Percentiles rank a stretch among this genome's conserved stretches.
phyloP scores from a whole-genome alignment of 1,139 yeast genomes.

The Lodderomyces pseudojiufengensis region DNA sequence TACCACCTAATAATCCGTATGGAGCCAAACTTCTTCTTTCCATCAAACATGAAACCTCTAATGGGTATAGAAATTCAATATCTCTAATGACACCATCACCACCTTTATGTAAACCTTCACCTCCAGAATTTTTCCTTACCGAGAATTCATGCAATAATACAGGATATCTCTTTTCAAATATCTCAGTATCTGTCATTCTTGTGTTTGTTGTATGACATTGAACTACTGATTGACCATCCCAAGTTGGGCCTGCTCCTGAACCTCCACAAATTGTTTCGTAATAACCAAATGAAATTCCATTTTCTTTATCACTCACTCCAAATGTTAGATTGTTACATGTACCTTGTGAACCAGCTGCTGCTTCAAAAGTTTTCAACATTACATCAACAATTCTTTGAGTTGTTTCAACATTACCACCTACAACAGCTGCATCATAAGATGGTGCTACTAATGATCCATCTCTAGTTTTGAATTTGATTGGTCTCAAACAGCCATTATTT shows the following conservation, averaged over 20 bases:
- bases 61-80: constrained; percentile 39
- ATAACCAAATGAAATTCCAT: constrained; percentile 41
- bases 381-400: constrained; percentile 83
- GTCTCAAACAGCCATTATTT: constrained; percentile 79
- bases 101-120: constrained; percentile 38
- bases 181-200: constrained; percentile 45
- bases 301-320: constrained; percentile 38
- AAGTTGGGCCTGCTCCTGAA: constrained; percentile 47
- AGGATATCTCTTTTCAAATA: constrained; percentile 47
- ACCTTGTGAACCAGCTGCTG: constrained; percentile 60
- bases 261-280: constrained; percentile 51
- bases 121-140: constrained; percentile 40
- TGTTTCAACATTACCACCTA: constrained; percentile 87
- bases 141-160: constrained; percentile 41
- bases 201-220: constrained; percentile 50
- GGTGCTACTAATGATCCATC: constrained; percentile 70
- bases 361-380: constrained; percentile 67
- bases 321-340: constrained; percentile 50
- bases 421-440: constrained; percentile 75
- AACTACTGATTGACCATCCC: constrained; percentile 47
- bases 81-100: constrained; percentile 48
- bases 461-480: constrained; percentile 64
- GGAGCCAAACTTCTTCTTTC: constrained; percentile 46
- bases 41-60: constrained; percentile 45
- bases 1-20: constrained; percentile 44